Conservation (phyloP, 208 protist species). For the Willaertia magna region DNA sequence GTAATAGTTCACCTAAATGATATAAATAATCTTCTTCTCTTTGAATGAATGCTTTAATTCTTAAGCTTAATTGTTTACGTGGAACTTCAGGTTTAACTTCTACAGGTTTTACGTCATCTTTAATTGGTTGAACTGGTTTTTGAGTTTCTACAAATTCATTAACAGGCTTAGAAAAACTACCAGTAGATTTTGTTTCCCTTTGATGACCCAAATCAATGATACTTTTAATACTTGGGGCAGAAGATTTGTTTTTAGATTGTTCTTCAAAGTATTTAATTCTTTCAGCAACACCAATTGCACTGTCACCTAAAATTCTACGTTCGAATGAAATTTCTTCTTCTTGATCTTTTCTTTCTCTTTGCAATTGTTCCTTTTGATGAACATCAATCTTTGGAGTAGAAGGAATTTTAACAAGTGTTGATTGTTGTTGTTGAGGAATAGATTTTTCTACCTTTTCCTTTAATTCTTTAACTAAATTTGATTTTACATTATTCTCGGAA, state of each 20-base stretch:
- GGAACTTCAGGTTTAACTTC: not conserved
- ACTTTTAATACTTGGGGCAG: not conserved
- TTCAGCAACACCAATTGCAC: not conserved
- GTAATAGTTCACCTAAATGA: not conserved
- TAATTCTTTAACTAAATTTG: too few species aligned
- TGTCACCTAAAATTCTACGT: not conserved
- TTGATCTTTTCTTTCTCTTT: not conserved
- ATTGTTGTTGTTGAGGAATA: too few species aligned
- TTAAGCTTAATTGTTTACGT: not conserved
- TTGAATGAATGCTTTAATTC: not conserved
- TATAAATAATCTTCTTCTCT: not conserved
- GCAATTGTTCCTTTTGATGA: not conserved
- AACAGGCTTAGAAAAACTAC: not conserved
- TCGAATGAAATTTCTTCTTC: not conserved
- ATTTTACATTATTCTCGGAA: too few species aligned
- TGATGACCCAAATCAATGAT: not conserved
- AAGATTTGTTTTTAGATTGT: not conserved
- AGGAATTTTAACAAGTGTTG: too few species aligned
- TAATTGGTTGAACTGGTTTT: not conserved
- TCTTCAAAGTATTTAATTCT: not conserved
- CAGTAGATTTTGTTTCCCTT: not conserved
- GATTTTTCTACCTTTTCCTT: too few species aligned
- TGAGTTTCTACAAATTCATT: not conserved
- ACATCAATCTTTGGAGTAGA: too few species aligned
- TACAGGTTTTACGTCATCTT: not conserved